phyloP scores from a whole-genome alignment of 257 asterid genomes.

The Solanum commersonii region DNA sequence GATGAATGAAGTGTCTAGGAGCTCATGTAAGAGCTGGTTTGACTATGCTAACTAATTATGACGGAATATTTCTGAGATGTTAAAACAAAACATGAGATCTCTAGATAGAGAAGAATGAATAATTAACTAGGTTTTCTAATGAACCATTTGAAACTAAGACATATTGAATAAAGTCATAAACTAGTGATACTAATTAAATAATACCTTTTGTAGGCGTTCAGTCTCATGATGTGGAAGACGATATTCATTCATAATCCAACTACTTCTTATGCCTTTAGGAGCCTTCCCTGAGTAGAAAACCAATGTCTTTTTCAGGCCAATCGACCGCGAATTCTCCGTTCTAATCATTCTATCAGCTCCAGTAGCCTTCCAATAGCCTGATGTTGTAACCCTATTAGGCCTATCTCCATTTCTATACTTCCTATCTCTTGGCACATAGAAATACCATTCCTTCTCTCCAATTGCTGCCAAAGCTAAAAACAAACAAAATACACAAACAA shows the following conservation, averaged over 20 bases:
- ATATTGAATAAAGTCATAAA: background rate
- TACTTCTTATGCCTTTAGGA: slow-evolving; percentile 86
- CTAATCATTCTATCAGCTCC: slow-evolving; percentile 93
- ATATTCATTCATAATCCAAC: slow-evolving; percentile 97
- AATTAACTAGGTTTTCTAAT: background rate
- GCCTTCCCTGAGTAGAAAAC: slow-evolving; percentile 98
- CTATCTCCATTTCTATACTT: slow-evolving; percentile 93
- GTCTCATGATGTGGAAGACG: slow-evolving; percentile 88
- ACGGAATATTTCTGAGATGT: background rate
- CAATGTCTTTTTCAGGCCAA: slow-evolving; percentile 93
- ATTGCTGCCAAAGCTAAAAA: slow-evolving; percentile 80
- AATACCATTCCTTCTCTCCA: slow-evolving; percentile 98
- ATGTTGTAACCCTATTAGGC: slow-evolving; percentile 94
- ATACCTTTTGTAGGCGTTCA: slow-evolving; percentile 70
- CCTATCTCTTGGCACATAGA: slow-evolving; percentile 87
- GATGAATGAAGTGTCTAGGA: background rate
- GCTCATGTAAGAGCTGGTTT: background rate
- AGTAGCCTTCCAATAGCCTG: slow-evolving; percentile 98
- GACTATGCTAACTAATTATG: background rate
- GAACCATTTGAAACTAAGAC: background rate
- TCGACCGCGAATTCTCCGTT: slow-evolving; percentile 47
- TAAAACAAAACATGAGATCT: background rate
- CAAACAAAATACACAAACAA: background rate
- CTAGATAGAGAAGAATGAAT: background rate
- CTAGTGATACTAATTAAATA: background rate